Percentiles rank a stretch among this genome's conserved stretches.
These are phyloP conservation scores for Letharia lupina DNA, from an alignment of 495 filamentous ascomycete genomes.

Conservation along the genomic window DNA sequence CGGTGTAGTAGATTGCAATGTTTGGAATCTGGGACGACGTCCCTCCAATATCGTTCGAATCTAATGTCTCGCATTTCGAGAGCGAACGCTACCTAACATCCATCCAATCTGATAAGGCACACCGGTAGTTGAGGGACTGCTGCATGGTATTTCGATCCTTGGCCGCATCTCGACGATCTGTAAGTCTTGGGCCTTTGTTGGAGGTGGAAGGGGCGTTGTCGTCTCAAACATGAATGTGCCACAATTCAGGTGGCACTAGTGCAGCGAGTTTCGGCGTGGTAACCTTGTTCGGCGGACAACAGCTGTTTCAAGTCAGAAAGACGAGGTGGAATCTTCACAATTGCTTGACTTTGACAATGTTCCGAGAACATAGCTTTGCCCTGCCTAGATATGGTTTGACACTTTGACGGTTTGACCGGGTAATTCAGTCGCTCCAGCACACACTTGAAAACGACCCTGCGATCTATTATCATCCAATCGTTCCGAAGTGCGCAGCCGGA, in stretches of 20 bases:
- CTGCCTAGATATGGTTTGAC: not conserved
- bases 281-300: not conserved
- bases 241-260: conserved; percentile 4
- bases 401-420: not conserved
- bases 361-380: not conserved
- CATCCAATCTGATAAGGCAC: not conserved
- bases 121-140: not conserved
- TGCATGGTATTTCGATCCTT: not conserved
- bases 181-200: not conserved
- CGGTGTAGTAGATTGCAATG: not conserved
- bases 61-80: not conserved
- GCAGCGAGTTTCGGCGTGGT: not conserved
- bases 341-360: not conserved
- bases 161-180: no score
- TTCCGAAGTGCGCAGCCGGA: not conserved
- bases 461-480: not conserved
- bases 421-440: not conserved
- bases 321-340: not conserved
- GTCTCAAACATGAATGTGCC: conserved; percentile 4
- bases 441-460: not conserved
- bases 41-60: conserved; percentile 5
- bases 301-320: conserved; percentile 4
- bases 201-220: not conserved
- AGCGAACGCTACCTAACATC: not conserved
- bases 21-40: not conserved